phyloP scores from a whole-genome alignment of 1,284 basidiomycete genomes.

The Boletus smithii region DNA sequence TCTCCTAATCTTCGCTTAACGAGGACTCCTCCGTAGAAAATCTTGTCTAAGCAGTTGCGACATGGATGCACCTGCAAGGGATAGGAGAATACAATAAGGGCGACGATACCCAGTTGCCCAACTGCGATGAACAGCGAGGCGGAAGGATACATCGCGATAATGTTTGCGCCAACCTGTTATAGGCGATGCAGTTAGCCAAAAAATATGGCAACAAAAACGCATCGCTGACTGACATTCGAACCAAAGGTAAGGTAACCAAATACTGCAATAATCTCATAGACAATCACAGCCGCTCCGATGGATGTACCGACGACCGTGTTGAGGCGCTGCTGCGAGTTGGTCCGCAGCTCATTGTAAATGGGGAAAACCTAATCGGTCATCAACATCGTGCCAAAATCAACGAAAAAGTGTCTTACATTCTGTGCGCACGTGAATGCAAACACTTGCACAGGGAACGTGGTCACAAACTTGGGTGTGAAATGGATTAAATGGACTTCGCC shows the following conservation, averaged over 20 bases:
- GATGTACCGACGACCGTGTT: conserved; percentile 85
- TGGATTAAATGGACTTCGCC: conserved; percentile 71
- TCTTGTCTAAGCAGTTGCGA: conserved; percentile 89
- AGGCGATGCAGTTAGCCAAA: conserved; percentile 6
- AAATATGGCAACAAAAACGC: not conserved
- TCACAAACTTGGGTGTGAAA: conserved; percentile 76
- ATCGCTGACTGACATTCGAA: conserved; percentile 51
- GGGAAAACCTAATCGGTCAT: conserved; percentile 68
- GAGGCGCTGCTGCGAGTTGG: conserved; percentile 80
- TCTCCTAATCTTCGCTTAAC: conserved; percentile 39
- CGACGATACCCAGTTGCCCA: conserved; percentile 90
- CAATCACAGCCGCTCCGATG: conserved; percentile 75
- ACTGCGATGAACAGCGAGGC: conserved; percentile 90
- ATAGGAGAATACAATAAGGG: conserved; percentile 89
- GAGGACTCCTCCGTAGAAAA: conserved; percentile 54
- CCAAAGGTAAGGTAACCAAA: conserved; percentile 98
- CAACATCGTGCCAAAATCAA: conserved; percentile 20
- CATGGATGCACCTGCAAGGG: conserved; percentile 94
- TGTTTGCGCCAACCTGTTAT: conserved; percentile 78
- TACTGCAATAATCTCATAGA: conserved; percentile 81
- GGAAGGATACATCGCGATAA: conserved; percentile 95
- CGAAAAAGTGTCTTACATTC: conserved; percentile 57
- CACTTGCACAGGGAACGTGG: conserved; percentile 91
- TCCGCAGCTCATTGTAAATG: conserved; percentile 88
- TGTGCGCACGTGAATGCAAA: conserved; percentile 92